Conservation (phyloP, 1,284 basidiomycete genomes). For the Papiliotrema laurentii region DNA sequence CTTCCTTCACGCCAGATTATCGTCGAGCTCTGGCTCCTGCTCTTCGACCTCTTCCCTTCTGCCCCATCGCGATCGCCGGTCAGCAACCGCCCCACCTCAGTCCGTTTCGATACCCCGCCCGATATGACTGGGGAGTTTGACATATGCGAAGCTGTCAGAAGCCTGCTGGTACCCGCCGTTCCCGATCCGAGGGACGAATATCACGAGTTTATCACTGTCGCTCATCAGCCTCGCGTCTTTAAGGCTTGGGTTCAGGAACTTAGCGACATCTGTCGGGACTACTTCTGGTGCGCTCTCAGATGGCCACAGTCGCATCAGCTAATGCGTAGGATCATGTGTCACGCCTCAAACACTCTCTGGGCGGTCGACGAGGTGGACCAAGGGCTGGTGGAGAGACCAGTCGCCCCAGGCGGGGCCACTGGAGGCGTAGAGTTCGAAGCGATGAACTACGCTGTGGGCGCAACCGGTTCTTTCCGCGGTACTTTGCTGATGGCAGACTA, state of each 20-base stretch:
- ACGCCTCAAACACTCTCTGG: slow-evolving; percentile 89
- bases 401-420: slow-evolving; percentile 95
- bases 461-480: background rate
- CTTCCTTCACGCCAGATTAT: slow-evolving; percentile 84
- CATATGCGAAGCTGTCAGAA: slow-evolving; percentile 29
- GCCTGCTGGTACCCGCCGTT: slow-evolving; percentile 41
- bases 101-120: slow-evolving; percentile 23
- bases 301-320: background rate
- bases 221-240: slow-evolving; percentile 79
- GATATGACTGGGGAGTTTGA: slow-evolving; percentile 11
- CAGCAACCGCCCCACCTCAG: slow-evolving; percentile 17
- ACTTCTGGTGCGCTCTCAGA: slow-evolving; percentile 64
- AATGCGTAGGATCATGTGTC: slow-evolving; percentile 75
- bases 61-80: slow-evolving; percentile 1
- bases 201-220: slow-evolving; percentile 83
- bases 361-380: slow-evolving; percentile 73
- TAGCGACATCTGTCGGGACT: slow-evolving; percentile 84
- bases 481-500: slow-evolving; percentile 56
- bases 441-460: slow-evolving; percentile 81
- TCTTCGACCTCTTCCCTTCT: slow-evolving; percentile 71
- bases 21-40: slow-evolving; percentile 70
- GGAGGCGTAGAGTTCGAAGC: slow-evolving; percentile 98
- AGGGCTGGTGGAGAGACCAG: slow-evolving; percentile 76
- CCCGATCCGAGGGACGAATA: slow-evolving; percentile 40
- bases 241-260: slow-evolving; percentile 88